Evolutionary conservation across 1,284 basidiomycete species (phyloP).

Genomic region (Leccinum colubrinum): DNA sequence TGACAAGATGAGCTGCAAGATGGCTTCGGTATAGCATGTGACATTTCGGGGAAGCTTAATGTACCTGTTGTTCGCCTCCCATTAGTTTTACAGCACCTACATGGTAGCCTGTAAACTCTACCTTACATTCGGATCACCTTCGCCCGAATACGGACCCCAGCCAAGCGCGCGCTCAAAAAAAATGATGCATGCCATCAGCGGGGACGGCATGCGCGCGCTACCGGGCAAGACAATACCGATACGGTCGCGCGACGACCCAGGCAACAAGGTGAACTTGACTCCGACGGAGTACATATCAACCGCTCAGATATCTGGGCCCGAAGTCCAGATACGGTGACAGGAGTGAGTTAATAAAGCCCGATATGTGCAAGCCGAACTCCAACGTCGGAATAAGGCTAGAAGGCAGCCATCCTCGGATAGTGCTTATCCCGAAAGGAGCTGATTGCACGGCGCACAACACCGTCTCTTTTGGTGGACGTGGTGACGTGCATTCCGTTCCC

Average conservation of each 20-base stretch:
- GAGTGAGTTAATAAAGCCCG: conserved; percentile 5
- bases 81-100: neutral
- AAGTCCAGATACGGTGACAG: neutral
- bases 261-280: too few relatives aligned
- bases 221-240: conserved; percentile 7
- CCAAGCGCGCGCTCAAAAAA: neutral
- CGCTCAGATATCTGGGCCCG: neutral
- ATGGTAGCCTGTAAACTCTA: neutral
- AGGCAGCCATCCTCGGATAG: neutral
- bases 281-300: neutral
- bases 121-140: conserved; percentile 1
- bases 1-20: neutral
- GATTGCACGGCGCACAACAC: neutral
- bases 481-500: conserved; percentile 6
- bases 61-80: neutral
- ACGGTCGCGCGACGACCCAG: neutral
- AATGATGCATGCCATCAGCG: neutral
- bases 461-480: neutral
- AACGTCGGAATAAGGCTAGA: neutral
- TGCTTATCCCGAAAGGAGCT: neutral
- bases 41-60: neutral
- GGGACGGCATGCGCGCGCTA: conserved; percentile 3
- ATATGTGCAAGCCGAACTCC: neutral
- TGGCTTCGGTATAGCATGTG: neutral
- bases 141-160: neutral